Evolutionary conservation across 352 stramenopile genomes (phyloP), one percentile per base, ranked within the genome.

Genomic region (Phytopythium cucurbitacearum): DNA sequence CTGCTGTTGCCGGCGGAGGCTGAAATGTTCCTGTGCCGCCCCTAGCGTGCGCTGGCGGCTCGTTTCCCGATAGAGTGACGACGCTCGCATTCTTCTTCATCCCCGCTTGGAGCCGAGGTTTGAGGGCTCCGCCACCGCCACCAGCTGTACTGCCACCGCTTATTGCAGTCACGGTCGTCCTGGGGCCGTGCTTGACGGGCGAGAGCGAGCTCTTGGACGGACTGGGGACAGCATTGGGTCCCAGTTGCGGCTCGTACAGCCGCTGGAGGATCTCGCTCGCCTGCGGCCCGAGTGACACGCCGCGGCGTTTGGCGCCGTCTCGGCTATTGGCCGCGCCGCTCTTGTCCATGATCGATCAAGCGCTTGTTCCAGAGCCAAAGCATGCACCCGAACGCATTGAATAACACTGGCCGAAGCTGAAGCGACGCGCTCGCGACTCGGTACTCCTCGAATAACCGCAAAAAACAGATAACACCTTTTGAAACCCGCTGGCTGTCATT

Each of bases 161-260:
- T 16, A 21, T 53, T 59, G 21, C 39, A 21, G 21, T 28, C 21
- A 28, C 21, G 2, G 21, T 28, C 21, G 21, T 28, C 21, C 21
- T 28, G 21, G 21, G 21, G 21, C 21, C 3, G 39, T 40, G 32
- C 34, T 60, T 37, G 54, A 32, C 35, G 5, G 48, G 48, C 15
- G 47, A 52, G 15, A 52, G 47, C 13, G 38, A 16, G 16, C 9
- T 34, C 16, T 51, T 57, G 4, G 15, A 21, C 7, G 51, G 51
- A 32, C 51, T 57, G 0, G 46, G 46, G 35, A 1, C 39, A 3
- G 33, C 59, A 2, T 44, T 60, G 33, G 76, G 69, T 0, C 73
- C 78, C 32, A 87, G 60, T 33, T 85, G 73, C 4, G 78, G 78
- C 42, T 87, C 78, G 33, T 89, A 89, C 2, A 89, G 56, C 11